Evolutionary conservation across 306 rosid genomes (phyloP), one percentile per base, ranked within the genome.

Genomic region (Vicia sativa): DNA sequence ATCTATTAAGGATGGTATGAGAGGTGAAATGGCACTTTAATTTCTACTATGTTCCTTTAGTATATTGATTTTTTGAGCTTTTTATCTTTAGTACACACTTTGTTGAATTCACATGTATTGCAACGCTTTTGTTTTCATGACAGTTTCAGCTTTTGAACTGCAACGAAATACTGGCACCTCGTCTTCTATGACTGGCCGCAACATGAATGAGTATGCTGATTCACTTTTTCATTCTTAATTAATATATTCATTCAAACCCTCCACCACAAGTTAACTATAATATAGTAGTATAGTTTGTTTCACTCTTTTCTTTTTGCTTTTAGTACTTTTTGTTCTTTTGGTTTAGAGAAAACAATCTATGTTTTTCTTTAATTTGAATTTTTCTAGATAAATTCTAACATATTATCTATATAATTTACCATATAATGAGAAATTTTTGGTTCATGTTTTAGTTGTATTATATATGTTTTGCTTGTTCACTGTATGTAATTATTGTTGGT

Each of bases 121-220:
- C 3, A 21, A 62, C 50, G 38, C 67, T 71, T 60, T 70, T 50
- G 31, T 19, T 77, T 77, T 49, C 70, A 66, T 77, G 60, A 72
- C 87, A 86, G 91, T 91, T 70, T 86, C 97, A 9, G 78, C 90
- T 61, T 80, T 93, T 43, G 97, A 93, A 61, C 90, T 90, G 75
- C 99, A 86, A 50, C 78, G 97, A 79, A 90, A 74, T 60, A 85
- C 79, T 16, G 92, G 95, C 50, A 82, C 97, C 61, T 87, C 99
- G n/a, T 88, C 99, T 5, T 82, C 81, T 65, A 87, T 90, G 60
- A 85, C 84, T 11, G 90, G 90, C 79, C 96, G 96, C 74, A 90
- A 85, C 82, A 90, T 88, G 99, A 93, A 88, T 2, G 95, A 93
- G 99, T 93, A 87, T 45, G 96, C 56, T 50, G 21, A 19, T 43